These are phyloP conservation scores for Grosmannia huntii DNA, from an alignment of 2,329 filamentous ascomycete species.

Conservation along the genomic window DNA sequence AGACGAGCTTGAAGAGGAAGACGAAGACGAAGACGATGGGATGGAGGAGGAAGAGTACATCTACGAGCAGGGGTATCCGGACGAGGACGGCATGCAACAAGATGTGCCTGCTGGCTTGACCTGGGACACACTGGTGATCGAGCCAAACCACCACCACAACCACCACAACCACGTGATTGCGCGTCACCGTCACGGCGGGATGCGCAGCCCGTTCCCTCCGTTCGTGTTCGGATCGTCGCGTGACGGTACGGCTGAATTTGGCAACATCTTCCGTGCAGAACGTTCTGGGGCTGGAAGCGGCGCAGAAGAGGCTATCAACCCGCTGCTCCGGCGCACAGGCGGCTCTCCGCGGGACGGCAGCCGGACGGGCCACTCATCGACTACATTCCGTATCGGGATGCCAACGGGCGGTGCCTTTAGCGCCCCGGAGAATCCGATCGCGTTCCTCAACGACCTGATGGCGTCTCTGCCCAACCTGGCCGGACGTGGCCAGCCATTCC, in stretches of 20 bases:
- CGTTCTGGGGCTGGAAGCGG: constrained; percentile 40
- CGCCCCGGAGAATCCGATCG: constrained; percentile 32
- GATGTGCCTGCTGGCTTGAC: constrained; percentile 35
- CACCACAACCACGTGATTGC: constrained; percentile 22
- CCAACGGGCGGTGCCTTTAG: constrained; percentile 30
- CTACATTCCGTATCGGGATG: constrained; percentile 37
- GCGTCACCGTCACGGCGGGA: constrained; percentile 39
- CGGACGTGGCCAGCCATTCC: constrained; percentile 39
- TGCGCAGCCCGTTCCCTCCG: constrained; percentile 46
- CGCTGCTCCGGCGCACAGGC: constrained; percentile 58
- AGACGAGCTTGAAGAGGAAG: constrained; percentile 48
- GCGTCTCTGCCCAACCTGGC: constrained; percentile 27
- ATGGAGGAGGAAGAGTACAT: constrained; percentile 55
- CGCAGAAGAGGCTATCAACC: constrained; percentile 74
- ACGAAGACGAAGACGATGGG: constrained; percentile 52
- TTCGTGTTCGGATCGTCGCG: constrained; percentile 45
- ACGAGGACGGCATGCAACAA: constrained; percentile 30
- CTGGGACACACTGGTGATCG: constrained; percentile 44
- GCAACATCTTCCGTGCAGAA: constrained; percentile 37
- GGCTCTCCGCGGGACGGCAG: constrained; percentile 28
- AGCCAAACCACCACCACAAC: constrained; percentile 29
- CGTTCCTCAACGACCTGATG: constrained; percentile 38
- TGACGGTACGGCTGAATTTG: constrained; percentile 40
- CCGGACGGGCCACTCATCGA: constrained; percentile 20
- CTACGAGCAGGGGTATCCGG: constrained; percentile 42